A percentile compares a stretch with the other conserved stretches of the same genome.
Conservation (phyloP, 2,329 filamentous ascomycete genomes). For the Claviceps quebecensis region DNA sequence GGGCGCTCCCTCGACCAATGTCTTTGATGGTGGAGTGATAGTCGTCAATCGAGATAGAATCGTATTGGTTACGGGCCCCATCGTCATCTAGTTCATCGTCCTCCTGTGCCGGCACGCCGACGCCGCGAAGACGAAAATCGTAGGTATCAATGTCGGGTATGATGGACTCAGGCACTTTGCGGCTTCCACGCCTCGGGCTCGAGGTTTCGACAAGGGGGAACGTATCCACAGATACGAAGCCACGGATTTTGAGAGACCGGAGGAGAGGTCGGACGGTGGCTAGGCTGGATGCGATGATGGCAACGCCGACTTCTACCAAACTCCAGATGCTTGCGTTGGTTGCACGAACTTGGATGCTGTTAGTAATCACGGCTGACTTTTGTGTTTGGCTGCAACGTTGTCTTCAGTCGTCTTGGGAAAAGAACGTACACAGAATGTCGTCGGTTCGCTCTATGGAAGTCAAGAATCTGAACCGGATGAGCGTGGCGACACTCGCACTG, state of each 20-base stretch:
- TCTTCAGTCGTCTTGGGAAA: background rate
- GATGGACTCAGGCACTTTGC: slow-evolving; percentile 12
- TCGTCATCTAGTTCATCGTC: background rate
- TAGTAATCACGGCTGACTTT: slow-evolving; percentile 2
- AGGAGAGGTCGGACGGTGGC: slow-evolving; percentile 41
- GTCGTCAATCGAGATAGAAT: slow-evolving; percentile 10
- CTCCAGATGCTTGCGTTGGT: slow-evolving; percentile 43
- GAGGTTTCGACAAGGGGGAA: slow-evolving; percentile 19
- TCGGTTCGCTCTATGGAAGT: slow-evolving; percentile 27
- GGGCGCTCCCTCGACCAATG: slow-evolving; percentile 4
- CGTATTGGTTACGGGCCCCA: background rate
- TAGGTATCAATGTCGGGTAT: slow-evolving; percentile 14
- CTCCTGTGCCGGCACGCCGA: slow-evolving; percentile 10
- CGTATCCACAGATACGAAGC: slow-evolving; percentile 29
- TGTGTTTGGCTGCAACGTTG: background rate
- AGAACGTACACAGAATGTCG: slow-evolving; percentile 33
- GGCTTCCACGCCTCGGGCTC: slow-evolving; percentile 12
- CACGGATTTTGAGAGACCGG: slow-evolving; percentile 30
- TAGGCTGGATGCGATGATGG: slow-evolving; percentile 38
- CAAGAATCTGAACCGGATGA: slow-evolving; percentile 36
- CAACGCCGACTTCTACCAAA: slow-evolving; percentile 40
- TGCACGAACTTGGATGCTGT: slow-evolving; percentile 26
- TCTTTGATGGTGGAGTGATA: slow-evolving; percentile 2
- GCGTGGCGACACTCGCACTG: slow-evolving; percentile 39
- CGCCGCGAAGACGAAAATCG: slow-evolving; percentile 22